Conservation (phyloP, 1,139 yeast genomes). For the Pichia sp. region DNA sequence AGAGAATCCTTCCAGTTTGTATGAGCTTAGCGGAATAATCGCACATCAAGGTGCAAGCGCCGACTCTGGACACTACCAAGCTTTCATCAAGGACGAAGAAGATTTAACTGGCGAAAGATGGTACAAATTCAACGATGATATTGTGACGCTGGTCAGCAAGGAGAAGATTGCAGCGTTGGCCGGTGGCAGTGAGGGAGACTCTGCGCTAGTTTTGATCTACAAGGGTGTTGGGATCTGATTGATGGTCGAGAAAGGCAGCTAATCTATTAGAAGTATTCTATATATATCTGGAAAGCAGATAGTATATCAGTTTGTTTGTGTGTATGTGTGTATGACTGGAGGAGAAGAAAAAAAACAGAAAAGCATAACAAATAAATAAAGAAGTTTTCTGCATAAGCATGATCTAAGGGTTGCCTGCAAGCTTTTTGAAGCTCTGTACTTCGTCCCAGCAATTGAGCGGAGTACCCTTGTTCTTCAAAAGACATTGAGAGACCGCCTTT, state of each 20-base stretch:
- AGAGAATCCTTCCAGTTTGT: constrained; percentile 83
- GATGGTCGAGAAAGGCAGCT: neutral
- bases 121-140: constrained; percentile 95
- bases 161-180: constrained; percentile 81
- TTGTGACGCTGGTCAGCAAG: constrained; percentile 69
- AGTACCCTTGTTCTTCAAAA: constrained; percentile 61
- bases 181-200: constrained; percentile 97
- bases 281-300: neutral
- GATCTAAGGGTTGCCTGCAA: constrained; percentile 31
- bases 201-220: constrained; percentile 84
- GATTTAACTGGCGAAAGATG: constrained; percentile 68
- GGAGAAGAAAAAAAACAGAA: neutral
- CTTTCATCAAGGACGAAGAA: constrained; percentile 68
- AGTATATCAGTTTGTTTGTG: constrained; percentile 2
- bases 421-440: constrained; percentile 65
- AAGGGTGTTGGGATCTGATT: constrained; percentile 57
- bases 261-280: neutral
- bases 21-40: constrained; percentile 75
- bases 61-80: constrained; percentile 95
- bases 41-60: constrained; percentile 96
- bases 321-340: neutral
- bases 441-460: constrained; percentile 88
- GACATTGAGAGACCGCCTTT: constrained; percentile 57
- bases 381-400: neutral
- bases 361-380: neutral